Evolutionary conservation across 192 early-diverging fungal genomes (phyloP), one percentile per base, ranked within the genome.

Genomic region (Haplosporangium gracile): DNA sequence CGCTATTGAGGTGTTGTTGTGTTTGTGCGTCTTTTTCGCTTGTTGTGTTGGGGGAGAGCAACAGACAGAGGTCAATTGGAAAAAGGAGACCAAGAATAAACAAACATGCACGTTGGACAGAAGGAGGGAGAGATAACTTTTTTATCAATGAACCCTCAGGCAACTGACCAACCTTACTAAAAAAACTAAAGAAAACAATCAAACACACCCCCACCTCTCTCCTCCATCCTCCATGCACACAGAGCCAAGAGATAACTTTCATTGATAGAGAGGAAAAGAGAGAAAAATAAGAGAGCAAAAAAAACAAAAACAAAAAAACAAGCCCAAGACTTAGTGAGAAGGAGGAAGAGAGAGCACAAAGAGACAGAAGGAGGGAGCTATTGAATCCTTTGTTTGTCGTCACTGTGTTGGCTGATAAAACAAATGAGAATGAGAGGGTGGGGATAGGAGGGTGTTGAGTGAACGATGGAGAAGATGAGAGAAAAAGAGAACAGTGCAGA

Each of bases 141-240:
- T 65, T 65, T 65, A 65, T 65, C 60, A 65, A 65, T 32, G 60
- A 29, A 65, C 60, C 57, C 26, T 65, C 60, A 34, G 60, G 32
- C 60, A 65, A 65, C n/a, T 65, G 60, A 65, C 60, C 60, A 65
- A 65, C 29, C 60, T 65, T 65, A 65, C 26, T 65, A 32, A 51
- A 65, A 63, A 65, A 65, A 16, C 60, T 32, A 65, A 57, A 26
- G 24, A 15, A 0, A 65, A 63, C 9, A 65, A 65, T 34, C 13
- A 65, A 65, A 65, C 60, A 22, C 42, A 51, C 49, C 49, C 49
- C 18, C 16, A 15, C 5, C 29, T 32, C 24, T 65, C 36, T 36
- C 36, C 36, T 2, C 2, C 36, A 36, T 36, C 36, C 36, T 36
- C 60, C n/a, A 65, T 13, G 11, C 60, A 65, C n/a, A 32, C 60